Base-by-base conservation (phyloP, 148 eudicot genomes). In the Amaranthus hypochondriacus region DNA sequence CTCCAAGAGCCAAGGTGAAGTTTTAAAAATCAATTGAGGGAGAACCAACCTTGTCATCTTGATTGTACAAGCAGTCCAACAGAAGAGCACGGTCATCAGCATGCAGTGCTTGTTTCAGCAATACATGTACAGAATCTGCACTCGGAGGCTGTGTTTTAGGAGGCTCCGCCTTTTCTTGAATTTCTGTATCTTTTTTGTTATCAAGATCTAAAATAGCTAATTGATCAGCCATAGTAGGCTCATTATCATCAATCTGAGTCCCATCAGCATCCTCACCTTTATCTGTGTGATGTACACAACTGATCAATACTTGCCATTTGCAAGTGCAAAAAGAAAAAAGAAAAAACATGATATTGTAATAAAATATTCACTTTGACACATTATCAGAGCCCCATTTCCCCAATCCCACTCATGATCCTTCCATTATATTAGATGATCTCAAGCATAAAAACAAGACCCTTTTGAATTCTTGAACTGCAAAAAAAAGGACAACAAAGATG, bases 171-270 rank as follows among this genome's bases (percentile, higher is more conserved):
- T 67, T 74, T 66, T 84, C 88, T 76, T 64, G 78, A 81, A 71
- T 74, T 10, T 78, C 73, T 53, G 55, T 44, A 65, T 73, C 77
- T 52, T 71, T 78, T 44, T 71, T 80, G 42, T 83, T 88, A 48
- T 57, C 67, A 73, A 91, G 56, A 79, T 88, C 85, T 68, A 93
- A 81, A 75, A 74, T 83, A 14, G 92, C 92, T 71, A 95, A 90
- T 78, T 89, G 92, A 61, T 95, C 96, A n/a, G 94, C 99, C 86
- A 92, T 92, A 52, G 97, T 92, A 57, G 96, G 97, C 83, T 92
- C 96, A 74, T 83, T 83, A 65, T 86, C 85, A n/a, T 86, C 87
- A 72, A 86, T 70, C 51, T 80, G 80, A 72, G 72, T 62, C 75
- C 80, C 91, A 81, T 84, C 83, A 53, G 66, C 71, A 71, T 66